phyloP scores from a whole-genome alignment of 164 flowering plant genomes.

The Macadamia integrifolia region DNA sequence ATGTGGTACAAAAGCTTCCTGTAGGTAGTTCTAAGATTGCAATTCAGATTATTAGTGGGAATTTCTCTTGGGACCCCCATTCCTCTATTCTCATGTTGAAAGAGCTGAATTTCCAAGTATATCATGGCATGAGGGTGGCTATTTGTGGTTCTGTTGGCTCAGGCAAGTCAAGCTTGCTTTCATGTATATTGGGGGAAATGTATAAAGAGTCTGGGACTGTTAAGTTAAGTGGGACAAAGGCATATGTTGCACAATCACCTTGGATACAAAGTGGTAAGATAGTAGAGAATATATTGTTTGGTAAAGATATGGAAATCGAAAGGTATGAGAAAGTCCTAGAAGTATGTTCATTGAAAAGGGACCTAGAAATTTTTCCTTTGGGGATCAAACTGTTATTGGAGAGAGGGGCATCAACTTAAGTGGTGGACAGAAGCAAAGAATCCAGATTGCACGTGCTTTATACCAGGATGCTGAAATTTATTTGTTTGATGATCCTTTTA shows the following conservation, averaged over 20 bases:
- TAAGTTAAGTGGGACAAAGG: slow-evolving; percentile 58
- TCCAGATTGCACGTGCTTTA: slow-evolving; percentile 83
- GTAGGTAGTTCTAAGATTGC: slow-evolving; percentile 21
- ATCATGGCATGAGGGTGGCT: slow-evolving; percentile 48
- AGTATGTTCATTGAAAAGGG: slow-evolving; percentile 72
- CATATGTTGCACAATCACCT: slow-evolving; percentile 82
- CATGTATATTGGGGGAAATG: slow-evolving; percentile 63
- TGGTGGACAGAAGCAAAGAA: slow-evolving; percentile 91
- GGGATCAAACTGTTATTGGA: slow-evolving; percentile 82
- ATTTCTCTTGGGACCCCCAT: slow-evolving; percentile 29
- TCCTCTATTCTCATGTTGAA: slow-evolving; percentile 27
- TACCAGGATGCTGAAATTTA: slow-evolving; percentile 87
- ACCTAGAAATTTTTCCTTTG: slow-evolving; percentile 69
- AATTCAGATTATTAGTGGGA: slow-evolving; percentile 40
- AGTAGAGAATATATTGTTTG: slow-evolving; percentile 79
- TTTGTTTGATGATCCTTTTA: slow-evolving; percentile 87
- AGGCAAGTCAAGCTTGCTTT: slow-evolving; percentile 65
- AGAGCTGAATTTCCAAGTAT: slow-evolving; percentile 34
- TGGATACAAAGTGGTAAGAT: slow-evolving; percentile 92
- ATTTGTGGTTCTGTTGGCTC: slow-evolving; percentile 61
- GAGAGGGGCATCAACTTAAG: slow-evolving; percentile 91
- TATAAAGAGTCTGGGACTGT: slow-evolving; percentile 56
- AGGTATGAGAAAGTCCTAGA: slow-evolving; percentile 68
- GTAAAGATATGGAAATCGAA: slow-evolving; percentile 66
- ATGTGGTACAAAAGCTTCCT: slow-evolving; percentile 31